Percentiles rank a stretch among this genome's conserved stretches.
Conservation (phyloP, 1,139 yeast species). For the Wickerhamiella pararugosa region DNA sequence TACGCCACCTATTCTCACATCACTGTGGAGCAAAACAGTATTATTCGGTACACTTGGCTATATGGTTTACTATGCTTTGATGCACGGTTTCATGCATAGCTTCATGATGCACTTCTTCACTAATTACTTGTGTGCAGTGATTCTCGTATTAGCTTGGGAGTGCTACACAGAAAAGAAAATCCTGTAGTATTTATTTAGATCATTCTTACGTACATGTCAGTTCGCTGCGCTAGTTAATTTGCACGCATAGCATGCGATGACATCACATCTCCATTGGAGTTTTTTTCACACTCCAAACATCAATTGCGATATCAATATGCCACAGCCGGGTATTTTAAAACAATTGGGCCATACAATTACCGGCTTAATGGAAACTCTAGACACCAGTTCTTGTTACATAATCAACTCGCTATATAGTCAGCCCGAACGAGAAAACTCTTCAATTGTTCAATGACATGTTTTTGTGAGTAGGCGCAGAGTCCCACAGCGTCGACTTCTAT, state of each 20-base stretch:
- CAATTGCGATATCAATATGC: too few relatives aligned
- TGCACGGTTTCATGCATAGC: constrained; percentile 23
- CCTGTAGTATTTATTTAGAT: too few relatives aligned
- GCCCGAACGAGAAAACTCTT: neutral
- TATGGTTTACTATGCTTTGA: constrained; percentile 18
- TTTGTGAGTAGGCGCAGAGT: constrained; percentile 5
- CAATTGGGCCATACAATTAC: too few relatives aligned
- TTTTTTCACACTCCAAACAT: too few relatives aligned
- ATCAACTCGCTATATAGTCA: neutral
- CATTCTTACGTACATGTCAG: too few relatives aligned
- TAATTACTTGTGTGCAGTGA: constrained; percentile 20
- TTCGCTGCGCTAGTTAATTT: too few relatives aligned
- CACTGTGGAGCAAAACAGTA: constrained; percentile 10
- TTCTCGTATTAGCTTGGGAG: constrained; percentile 10
- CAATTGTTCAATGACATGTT: constrained; percentile 6
- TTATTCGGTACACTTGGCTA: constrained; percentile 14
- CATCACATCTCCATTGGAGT: too few relatives aligned
- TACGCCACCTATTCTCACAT: neutral
- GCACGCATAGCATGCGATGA: too few relatives aligned
- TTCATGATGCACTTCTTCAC: constrained; percentile 25
- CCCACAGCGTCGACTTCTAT: constrained; percentile 14
- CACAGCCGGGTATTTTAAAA: too few relatives aligned
- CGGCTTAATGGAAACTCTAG: too few relatives aligned
- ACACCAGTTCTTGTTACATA: too few relatives aligned
- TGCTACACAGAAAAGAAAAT: too few relatives aligned